Conservation (phyloP, 305 asterid genomes). For the Fraxinus sp. region DNA sequence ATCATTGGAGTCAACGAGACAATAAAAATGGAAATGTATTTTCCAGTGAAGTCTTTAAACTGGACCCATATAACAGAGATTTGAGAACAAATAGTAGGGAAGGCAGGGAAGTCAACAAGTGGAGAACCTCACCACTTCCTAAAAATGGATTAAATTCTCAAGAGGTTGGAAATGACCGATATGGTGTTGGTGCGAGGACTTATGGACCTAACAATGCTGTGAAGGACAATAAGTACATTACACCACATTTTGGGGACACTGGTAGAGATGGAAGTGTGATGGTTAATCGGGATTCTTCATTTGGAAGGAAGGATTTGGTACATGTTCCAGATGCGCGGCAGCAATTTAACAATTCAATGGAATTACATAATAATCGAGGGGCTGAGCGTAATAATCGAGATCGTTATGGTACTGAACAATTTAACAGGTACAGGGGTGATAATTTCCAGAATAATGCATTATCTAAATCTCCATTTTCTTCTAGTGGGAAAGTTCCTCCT, state of each 20-base stretch:
- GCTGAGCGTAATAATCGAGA: conserved; percentile 46
- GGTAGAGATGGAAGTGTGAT: conserved; percentile 36
- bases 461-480: conserved; percentile 44
- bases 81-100: conserved; percentile 53
- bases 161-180: conserved; percentile 40
- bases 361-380: conserved; percentile 50
- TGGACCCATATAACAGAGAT: conserved; percentile 54
- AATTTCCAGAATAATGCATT: conserved; percentile 39
- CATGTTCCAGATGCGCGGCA: conserved; percentile 39
- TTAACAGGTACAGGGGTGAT: conserved; percentile 54
- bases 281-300: conserved; percentile 50
- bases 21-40: conserved; percentile 55
- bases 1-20: conserved; percentile 51
- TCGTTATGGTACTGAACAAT: conserved; percentile 50
- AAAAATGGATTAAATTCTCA: conserved; percentile 44
- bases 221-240: conserved; percentile 48
- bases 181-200: conserved; percentile 42
- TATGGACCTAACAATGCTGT: conserved; percentile 38
- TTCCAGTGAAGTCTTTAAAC: conserved; percentile 59
- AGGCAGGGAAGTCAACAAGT: conserved; percentile 53
- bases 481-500: conserved; percentile 51
- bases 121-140: conserved; percentile 55
- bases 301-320: conserved; percentile 55
- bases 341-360: conserved; percentile 46
- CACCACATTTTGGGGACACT: conserved; percentile 48